phyloP scores from a whole-genome alignment of 2,329 filamentous ascomycete species.

The Phialophora expanda region DNA sequence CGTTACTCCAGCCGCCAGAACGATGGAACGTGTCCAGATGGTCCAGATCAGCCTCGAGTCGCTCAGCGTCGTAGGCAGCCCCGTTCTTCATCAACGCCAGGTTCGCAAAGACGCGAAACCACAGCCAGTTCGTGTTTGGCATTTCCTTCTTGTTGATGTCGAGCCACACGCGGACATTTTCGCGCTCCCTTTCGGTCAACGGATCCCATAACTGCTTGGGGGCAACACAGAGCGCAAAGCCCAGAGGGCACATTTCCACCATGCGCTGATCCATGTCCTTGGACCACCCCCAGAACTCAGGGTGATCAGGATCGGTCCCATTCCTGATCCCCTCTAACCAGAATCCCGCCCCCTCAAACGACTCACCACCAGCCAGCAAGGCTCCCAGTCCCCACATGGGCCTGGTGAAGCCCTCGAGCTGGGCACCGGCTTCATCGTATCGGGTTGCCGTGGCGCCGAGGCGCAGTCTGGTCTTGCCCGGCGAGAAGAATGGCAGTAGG shows the following conservation, averaged over 20 bases:
- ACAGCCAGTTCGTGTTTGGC: slow-evolving; percentile 72
- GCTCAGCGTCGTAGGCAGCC: slow-evolving; percentile 70
- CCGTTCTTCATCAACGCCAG: slow-evolving; percentile 77
- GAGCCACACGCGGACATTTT: slow-evolving; percentile 73
- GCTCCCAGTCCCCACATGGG: slow-evolving; percentile 77
- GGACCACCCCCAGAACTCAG: slow-evolving; percentile 78
- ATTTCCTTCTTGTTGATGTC: slow-evolving; percentile 79
- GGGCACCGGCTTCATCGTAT: slow-evolving; percentile 77
- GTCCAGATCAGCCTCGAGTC: slow-evolving; percentile 75
- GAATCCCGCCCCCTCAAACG: slow-evolving; percentile 66
- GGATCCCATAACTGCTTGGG: slow-evolving; percentile 68
- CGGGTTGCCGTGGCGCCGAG: slow-evolving; percentile 74
- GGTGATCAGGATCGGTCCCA: slow-evolving; percentile 71
- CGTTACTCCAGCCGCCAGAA: slow-evolving; percentile 82
- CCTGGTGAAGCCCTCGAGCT: slow-evolving; percentile 76
- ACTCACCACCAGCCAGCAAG: slow-evolving; percentile 69
- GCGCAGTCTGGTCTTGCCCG: slow-evolving; percentile 67
- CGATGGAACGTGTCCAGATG: slow-evolving; percentile 81
- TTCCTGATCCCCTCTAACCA: slow-evolving; percentile 73
- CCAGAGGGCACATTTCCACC: slow-evolving; percentile 83
- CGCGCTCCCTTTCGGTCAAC: slow-evolving; percentile 65
- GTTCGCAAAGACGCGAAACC: slow-evolving; percentile 85
- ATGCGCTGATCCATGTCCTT: slow-evolving; percentile 79
- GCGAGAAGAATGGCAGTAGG: slow-evolving; percentile 73
- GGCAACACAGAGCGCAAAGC: slow-evolving; percentile 74